Evolutionary conservation across 2,329 filamentous ascomycete species (phyloP).

Genomic region (Fusarium euwallaceae): DNA sequence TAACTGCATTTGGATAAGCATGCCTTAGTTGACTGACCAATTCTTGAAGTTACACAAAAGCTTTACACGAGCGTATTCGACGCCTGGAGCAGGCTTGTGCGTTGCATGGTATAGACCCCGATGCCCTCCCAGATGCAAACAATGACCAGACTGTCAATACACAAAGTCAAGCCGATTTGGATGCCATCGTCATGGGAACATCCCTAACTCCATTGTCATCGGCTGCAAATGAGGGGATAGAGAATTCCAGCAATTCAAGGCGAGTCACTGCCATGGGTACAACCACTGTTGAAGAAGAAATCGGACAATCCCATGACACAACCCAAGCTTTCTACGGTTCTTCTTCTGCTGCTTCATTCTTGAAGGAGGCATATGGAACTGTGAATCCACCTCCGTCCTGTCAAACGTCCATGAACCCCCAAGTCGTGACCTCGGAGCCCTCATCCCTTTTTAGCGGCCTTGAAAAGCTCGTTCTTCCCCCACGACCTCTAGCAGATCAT

Average conservation of each 20-base stretch:
- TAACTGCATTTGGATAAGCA: not conserved
- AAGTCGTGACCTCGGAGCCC: not conserved
- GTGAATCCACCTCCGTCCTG: slow-evolving; percentile 31
- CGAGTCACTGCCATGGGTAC: not conserved
- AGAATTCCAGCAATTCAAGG: not conserved
- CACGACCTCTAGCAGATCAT: not conserved
- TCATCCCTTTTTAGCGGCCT: not conserved
- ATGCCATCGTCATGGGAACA: not conserved
- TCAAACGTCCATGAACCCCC: not conserved
- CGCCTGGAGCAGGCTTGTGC: not conserved
- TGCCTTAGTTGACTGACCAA: not conserved
- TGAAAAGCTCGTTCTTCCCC: not conserved
- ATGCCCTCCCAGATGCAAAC: not conserved
- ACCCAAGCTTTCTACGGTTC: slow-evolving; percentile 55
- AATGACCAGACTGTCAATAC: not conserved
- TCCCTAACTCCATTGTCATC: not conserved
- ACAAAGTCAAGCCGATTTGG: not conserved
- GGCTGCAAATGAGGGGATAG: not conserved
- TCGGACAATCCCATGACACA: slow-evolving; percentile 38
- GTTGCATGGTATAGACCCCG: not conserved
- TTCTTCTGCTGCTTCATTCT: slow-evolving; percentile 56
- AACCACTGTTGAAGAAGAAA: not conserved
- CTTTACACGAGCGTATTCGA: not conserved
- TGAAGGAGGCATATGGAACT: slow-evolving; percentile 53
- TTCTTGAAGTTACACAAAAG: not conserved